Evolutionary conservation across 2,329 filamentous ascomycete species (phyloP).

Genomic region (Dothistroma septosporum): DNA sequence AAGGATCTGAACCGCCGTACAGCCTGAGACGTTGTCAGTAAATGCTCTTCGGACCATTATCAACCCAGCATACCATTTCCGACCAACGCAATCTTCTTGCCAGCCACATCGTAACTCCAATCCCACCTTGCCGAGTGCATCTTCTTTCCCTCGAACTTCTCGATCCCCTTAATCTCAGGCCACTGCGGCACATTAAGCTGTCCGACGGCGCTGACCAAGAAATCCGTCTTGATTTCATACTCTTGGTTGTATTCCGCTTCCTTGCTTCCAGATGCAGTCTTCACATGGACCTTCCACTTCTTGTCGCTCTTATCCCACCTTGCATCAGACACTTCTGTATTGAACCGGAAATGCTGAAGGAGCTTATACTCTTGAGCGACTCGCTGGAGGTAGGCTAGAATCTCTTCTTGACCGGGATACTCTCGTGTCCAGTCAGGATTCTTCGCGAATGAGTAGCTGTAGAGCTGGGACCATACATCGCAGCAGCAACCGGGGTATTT

Average conservation of each 20-base stretch:
- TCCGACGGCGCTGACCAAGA: slow-evolving; percentile 56
- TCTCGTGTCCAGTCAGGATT: slow-evolving; percentile 56
- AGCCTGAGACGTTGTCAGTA: slow-evolving; percentile 37
- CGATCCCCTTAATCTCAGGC: slow-evolving; percentile 48
- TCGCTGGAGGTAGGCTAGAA: slow-evolving; percentile 52
- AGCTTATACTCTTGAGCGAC: slow-evolving; percentile 54
- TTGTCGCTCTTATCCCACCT: slow-evolving; percentile 52
- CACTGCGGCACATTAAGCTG: slow-evolving; percentile 54
- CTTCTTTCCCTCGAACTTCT: slow-evolving; percentile 49
- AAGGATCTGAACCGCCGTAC: slow-evolving; percentile 56
- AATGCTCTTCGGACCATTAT: not conserved
- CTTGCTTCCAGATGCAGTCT: slow-evolving; percentile 48
- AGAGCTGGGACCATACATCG: slow-evolving; percentile 51
- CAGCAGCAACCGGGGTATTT: slow-evolving; percentile 49
- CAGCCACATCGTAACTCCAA: slow-evolving; percentile 53
- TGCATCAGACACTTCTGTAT: slow-evolving; percentile 50
- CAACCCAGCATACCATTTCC: slow-evolving; percentile 48
- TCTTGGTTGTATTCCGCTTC: slow-evolving; percentile 51
- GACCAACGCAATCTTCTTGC: slow-evolving; percentile 56
- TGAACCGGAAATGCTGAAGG: slow-evolving; percentile 56
- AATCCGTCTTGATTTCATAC: slow-evolving; percentile 54
- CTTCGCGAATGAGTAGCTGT: slow-evolving; percentile 59
- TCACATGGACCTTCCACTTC: slow-evolving; percentile 51
- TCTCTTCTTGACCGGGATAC: slow-evolving; percentile 59
- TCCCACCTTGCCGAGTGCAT: slow-evolving; percentile 60